Evolutionary conservation across 164 flowering plant genomes (phyloP), one percentile per base, ranked within the genome.

Genomic region (Sedum album): DNA sequence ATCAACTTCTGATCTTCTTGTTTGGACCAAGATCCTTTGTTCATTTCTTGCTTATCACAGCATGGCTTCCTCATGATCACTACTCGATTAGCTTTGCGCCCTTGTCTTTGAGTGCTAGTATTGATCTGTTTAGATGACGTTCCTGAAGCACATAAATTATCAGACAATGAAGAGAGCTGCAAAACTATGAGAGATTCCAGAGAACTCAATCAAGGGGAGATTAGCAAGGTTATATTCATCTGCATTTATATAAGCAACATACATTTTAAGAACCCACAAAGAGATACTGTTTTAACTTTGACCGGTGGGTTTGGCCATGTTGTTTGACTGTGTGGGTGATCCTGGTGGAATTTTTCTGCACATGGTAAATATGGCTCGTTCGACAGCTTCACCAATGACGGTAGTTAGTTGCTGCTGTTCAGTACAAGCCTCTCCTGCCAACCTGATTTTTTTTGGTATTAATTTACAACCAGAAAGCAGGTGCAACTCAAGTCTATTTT

Each of bases 11-110:
- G 82, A 66, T 86, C 90, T 74, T 86, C 90, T 78, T 86, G 85
- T 76, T 81, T 84, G n/a, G 90, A 80, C 90, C 90, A 86, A 7
- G 87, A 87, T 68, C 89, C 89, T 73, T 81, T 84, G 73, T 81
- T 82, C 7, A 70, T 81, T 66, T 76, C 81, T 69, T 76, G 79
- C 72, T 82, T 85, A 26, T 81, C 83, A 65, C 86, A 85, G 62
- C 84, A 85, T 42, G 89, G 85, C 33, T 78, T 82, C 75, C 89
- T 83, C 88, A 85, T 42, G 42, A 30, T 30, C 10, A 36, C 21
- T 20, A 31, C 15, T 11, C 44, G 21, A 48, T 14, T 7, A 21
- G 14, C 2, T 6, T 35, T 35, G 38, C 38, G 7, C 5, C 38
- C 7, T 35, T 7, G 38, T 35, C 38, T 3, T 3, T 35, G 38